These are phyloP conservation scores for Bothriochloa decipiens DNA, from an alignment of 176 grass and related monocot genomes.

Conservation along the genomic window DNA sequence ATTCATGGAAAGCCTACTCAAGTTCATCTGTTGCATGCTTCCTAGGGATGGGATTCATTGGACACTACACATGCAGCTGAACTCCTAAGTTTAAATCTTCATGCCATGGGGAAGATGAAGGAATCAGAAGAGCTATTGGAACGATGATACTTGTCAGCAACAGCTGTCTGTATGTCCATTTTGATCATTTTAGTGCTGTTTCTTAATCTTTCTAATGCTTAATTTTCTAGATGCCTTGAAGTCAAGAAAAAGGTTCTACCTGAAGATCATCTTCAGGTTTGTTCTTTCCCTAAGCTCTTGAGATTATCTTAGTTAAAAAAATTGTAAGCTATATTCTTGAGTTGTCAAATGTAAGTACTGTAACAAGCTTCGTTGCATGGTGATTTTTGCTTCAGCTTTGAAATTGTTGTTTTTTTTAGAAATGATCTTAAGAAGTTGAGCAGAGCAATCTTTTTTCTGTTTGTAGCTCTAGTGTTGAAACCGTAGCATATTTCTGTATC, in stretches of 20 bases:
- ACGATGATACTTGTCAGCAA: slow-evolving; percentile 44
- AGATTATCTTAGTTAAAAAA: neutral
- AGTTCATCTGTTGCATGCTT: slow-evolving; percentile 36
- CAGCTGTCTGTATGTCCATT: neutral
- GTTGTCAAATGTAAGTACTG: slow-evolving; percentile 2
- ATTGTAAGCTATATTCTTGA: slow-evolving; percentile 10
- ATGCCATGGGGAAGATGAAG: slow-evolving; percentile 58
- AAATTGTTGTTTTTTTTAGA: slow-evolving; percentile 3
- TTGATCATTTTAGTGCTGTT: neutral
- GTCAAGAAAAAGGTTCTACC: slow-evolving; percentile 61
- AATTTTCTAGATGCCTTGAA: slow-evolving; percentile 70
- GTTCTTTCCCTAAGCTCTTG: neutral
- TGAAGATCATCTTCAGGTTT: slow-evolving; percentile 79
- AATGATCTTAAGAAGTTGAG: neutral
- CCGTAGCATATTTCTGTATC: too few species aligned
- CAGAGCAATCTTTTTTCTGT: too few species aligned
- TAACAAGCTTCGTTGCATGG: neutral
- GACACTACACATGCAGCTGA: slow-evolving; percentile 67
- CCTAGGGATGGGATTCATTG: slow-evolving; percentile 88
- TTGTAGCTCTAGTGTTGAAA: too few species aligned
- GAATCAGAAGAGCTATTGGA: slow-evolving; percentile 90
- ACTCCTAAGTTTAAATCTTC: slow-evolving; percentile 63
- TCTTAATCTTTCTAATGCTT: slow-evolving; percentile 38
- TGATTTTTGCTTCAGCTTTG: neutral
- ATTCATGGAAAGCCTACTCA: slow-evolving; percentile 1